A percentile compares a stretch with the other conserved stretches of the same genome.
Evolutionary conservation across 2,329 filamentous ascomycete species (phyloP).

Genomic region (Aspergillus aculeatus): DNA sequence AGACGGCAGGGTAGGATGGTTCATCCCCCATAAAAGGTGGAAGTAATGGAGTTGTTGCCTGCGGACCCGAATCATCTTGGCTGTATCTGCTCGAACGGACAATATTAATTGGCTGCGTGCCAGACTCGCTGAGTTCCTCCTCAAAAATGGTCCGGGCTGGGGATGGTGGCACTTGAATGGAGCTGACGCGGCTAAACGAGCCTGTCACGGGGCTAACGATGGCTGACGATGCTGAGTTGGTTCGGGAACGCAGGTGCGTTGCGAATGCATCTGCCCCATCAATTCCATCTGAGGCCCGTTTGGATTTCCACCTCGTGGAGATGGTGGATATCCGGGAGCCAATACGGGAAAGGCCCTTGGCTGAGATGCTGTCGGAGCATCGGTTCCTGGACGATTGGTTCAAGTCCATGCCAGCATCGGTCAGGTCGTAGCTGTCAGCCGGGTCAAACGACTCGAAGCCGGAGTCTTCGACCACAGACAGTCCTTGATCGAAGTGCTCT

Average conservation of each 20-base stretch:
- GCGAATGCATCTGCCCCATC: slow-evolving; percentile 30
- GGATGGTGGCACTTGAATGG: slow-evolving; percentile 56
- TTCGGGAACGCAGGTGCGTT: slow-evolving; percentile 40
- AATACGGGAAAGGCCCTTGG: slow-evolving; percentile 63
- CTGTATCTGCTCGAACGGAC: slow-evolving; percentile 52
- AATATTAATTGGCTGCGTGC: slow-evolving; percentile 52
- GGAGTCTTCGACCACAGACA: slow-evolving; percentile 31
- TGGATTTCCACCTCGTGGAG: slow-evolving; percentile 50
- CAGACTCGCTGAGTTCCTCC: slow-evolving; percentile 50
- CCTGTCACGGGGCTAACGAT: slow-evolving; percentile 37
- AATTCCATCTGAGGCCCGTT: slow-evolving; percentile 36
- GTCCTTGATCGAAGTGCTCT: slow-evolving; percentile 39
- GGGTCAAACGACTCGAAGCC: slow-evolving; percentile 30
- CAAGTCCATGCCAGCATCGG: slow-evolving; percentile 63
- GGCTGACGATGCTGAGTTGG: slow-evolving; percentile 44
- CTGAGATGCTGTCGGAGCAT: slow-evolving; percentile 49
- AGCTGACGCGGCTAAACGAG: slow-evolving; percentile 47
- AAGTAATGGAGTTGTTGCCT: slow-evolving; percentile 79
- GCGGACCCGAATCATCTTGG: slow-evolving; percentile 57
- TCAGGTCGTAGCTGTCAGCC: slow-evolving; percentile 48
- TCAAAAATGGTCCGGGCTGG: slow-evolving; percentile 65
- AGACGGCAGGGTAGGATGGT: slow-evolving; percentile 47
- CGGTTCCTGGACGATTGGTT: slow-evolving; percentile 56
- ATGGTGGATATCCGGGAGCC: slow-evolving; percentile 69
- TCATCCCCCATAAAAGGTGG: slow-evolving; percentile 72